phyloP scores from a whole-genome alignment of 768 basidiomycete species.

The Lentinula detonsa region DNA sequence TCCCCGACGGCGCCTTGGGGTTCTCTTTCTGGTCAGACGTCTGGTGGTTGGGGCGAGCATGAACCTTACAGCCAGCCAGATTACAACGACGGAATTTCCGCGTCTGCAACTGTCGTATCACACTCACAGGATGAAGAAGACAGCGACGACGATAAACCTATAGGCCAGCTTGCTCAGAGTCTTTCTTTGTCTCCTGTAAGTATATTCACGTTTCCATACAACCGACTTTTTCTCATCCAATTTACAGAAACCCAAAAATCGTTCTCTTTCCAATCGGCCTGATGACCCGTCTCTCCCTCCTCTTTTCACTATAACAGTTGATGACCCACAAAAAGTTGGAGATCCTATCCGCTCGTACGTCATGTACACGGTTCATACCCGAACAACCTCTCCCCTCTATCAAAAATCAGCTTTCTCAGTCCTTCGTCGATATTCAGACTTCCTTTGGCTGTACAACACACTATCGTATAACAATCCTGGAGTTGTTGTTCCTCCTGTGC shows the following conservation, averaged over 20 bases:
- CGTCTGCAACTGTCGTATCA: constrained; percentile 13
- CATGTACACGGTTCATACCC: constrained; percentile 94
- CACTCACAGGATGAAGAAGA: constrained; percentile 40
- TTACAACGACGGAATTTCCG: constrained; percentile 13
- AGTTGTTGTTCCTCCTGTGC: constrained; percentile 93
- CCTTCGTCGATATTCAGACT: constrained; percentile 95
- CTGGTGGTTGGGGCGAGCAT: constrained; percentile 45
- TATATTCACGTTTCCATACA: background rate
- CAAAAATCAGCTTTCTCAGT: constrained; percentile 86
- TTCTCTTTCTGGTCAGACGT: constrained; percentile 7
- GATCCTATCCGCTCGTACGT: constrained; percentile 91
- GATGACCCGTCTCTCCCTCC: constrained; percentile 49
- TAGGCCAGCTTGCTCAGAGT: constrained; percentile 35
- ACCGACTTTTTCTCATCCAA: background rate
- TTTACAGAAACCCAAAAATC: background rate
- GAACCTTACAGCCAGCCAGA: constrained; percentile 26
- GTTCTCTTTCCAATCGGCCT: background rate
- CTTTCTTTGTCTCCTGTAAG: constrained; percentile 15
- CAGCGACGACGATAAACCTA: constrained; percentile 65
- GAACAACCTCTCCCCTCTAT: constrained; percentile 80
- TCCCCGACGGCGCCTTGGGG: constrained; percentile 12
- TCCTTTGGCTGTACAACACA: constrained; percentile 92
- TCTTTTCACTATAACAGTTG: constrained; percentile 83
- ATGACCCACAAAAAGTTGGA: constrained; percentile 96
- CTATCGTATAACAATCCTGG: constrained; percentile 90